These are phyloP conservation scores for Petasospora fabianii DNA, from an alignment of 1,139 yeast species.

Conservation along the genomic window DNA sequence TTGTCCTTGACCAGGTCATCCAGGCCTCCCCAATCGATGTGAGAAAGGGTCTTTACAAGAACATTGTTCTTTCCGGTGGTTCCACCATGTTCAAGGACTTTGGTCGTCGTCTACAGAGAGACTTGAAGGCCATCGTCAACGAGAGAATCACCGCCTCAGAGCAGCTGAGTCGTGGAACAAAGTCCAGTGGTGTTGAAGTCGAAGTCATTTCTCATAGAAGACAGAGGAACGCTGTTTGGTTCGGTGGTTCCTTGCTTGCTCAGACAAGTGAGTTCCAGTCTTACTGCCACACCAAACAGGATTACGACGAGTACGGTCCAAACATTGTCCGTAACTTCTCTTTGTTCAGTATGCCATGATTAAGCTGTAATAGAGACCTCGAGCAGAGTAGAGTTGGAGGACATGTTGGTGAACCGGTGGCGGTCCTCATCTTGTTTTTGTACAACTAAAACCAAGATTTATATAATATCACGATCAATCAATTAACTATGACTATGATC, in stretches of 20 bases:
- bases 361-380: neutral
- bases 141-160: conserved; percentile 86
- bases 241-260: conserved; percentile 95
- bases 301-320: conserved; percentile 97
- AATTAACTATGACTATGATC: no score
- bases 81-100: conserved; percentile 98
- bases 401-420: no score
- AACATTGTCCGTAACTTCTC: conserved; percentile 96
- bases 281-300: conserved; percentile 94
- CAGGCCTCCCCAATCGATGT: conserved; percentile 97
- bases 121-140: conserved; percentile 80
- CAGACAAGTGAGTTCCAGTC: conserved; percentile 96
- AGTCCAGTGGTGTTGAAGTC: conserved; percentile 93
- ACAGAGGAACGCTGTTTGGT: conserved; percentile 99
- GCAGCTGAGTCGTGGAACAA: conserved; percentile 66
- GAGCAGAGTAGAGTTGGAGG: no score
- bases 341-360: conserved; percentile 80
- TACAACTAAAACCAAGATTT: no score
- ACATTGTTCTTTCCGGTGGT: conserved; percentile 94
- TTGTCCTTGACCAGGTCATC: conserved; percentile 90
- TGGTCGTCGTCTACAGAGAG: conserved; percentile 96
- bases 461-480: no score
- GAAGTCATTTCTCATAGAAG: conserved; percentile 96
- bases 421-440: no score
- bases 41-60: conserved; percentile 91